phyloP scores from a whole-genome alignment of 805 yeast genomes.

The Yarrowia yakushimensis region DNA sequence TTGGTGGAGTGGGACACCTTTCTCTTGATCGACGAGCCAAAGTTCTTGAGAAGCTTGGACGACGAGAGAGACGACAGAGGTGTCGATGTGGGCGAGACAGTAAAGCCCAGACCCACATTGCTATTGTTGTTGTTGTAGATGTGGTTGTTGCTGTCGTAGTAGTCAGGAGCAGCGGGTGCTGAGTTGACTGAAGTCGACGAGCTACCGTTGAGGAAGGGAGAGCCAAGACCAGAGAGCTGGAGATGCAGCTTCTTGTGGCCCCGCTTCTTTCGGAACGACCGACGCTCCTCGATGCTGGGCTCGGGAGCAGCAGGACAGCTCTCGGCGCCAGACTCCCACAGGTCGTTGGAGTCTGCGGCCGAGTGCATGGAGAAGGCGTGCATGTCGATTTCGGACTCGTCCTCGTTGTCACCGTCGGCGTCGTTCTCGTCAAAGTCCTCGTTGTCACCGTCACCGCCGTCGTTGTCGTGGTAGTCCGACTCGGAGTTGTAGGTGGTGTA shows the following conservation, averaged over 20 bases:
- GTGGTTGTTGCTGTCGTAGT: not conserved
- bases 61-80: conserved; percentile 10
- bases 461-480: conserved; percentile 9
- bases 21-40: conserved; percentile 19
- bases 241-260: conserved; percentile 12
- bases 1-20: conserved; percentile 13
- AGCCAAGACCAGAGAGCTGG: conserved; percentile 2
- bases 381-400: conserved; percentile 19
- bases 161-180: not conserved
- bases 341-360: conserved; percentile 1
- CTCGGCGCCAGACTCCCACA: conserved; percentile 23
- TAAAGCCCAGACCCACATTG: conserved; percentile 14
- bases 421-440: conserved; percentile 12
- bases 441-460: not conserved
- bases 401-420: not conserved
- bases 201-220: not conserved
- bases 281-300: conserved; percentile 20
- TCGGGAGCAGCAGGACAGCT: conserved; percentile 9
- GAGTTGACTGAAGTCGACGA: conserved; percentile 3
- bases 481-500: conserved; percentile 9
- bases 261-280: conserved; percentile 17
- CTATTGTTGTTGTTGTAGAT: not conserved
- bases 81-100: not conserved
- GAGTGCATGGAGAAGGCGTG: conserved; percentile 19
- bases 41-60: conserved; percentile 17